These are phyloP conservation scores for Rhododendron molle DNA, from an alignment of 148 eudicot genomes.

Conservation along the genomic window DNA sequence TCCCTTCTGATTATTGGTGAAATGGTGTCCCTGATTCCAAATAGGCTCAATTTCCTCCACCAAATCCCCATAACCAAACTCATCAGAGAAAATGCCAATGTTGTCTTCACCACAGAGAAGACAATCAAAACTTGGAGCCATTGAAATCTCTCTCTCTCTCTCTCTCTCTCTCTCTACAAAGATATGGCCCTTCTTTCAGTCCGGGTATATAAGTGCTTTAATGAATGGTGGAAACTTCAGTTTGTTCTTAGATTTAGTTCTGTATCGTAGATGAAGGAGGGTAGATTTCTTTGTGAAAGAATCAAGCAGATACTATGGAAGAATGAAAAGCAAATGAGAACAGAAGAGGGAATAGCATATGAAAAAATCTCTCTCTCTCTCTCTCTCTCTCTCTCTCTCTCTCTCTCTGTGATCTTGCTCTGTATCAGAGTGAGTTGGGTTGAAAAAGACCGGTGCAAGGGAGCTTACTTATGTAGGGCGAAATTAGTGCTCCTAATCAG, in stretches of 20 bases:
- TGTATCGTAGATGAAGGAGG: conserved; percentile 5
- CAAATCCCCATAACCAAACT: conserved; percentile 21
- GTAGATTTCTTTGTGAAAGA: background rate
- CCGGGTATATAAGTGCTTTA: background rate
- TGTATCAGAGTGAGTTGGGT: background rate
- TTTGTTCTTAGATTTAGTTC: background rate
- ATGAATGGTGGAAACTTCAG: background rate
- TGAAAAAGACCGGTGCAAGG: background rate
- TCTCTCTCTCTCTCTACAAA: background rate
- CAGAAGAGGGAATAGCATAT: background rate
- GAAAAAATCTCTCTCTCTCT: background rate
- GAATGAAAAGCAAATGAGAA: background rate
- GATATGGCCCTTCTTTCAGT: background rate
- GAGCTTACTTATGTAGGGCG: background rate
- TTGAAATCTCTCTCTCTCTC: conserved; percentile 16
- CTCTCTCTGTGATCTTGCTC: background rate
- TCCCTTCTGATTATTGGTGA: conserved; percentile 9
- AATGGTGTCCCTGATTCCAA: conserved; percentile 21
- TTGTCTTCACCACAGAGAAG: conserved; percentile 66
- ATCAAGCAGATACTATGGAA: background rate
- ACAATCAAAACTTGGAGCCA: conserved; percentile 61
- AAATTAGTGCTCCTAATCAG: background rate
- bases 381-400: background rate
- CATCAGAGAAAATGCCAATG: conserved; percentile 42
- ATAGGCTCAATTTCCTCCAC: conserved; percentile 29